These are phyloP conservation scores for Hypoxylon sp. DNA, from an alignment of 2,329 filamentous ascomycete genomes.

Conservation along the genomic window DNA sequence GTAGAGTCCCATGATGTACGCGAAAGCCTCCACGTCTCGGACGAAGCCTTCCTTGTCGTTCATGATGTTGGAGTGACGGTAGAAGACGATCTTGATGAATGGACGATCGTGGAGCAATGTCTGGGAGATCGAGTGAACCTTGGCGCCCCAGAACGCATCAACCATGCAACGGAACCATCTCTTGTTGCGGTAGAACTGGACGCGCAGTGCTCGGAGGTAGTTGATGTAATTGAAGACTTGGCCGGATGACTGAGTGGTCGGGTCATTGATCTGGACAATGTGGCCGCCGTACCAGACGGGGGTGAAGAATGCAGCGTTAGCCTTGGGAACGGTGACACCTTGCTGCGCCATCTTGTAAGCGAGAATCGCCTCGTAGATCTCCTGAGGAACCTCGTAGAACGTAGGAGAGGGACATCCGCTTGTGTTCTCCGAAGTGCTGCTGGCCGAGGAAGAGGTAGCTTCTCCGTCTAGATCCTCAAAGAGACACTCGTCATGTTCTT, in stretches of 20 bases:
- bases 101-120: not conserved
- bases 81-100: slow-evolving; percentile 14
- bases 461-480: no score
- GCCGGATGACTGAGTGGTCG: not conserved
- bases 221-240: not conserved
- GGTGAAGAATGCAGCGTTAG: not conserved
- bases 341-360: not conserved
- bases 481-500: no score
- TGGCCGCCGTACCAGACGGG: not conserved
- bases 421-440: no score
- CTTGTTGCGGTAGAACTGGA: slow-evolving; percentile 9
- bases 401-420: no score
- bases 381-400: not conserved
- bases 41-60: not conserved
- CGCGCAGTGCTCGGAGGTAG: not conserved
- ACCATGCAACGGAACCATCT: slow-evolving; percentile 10
- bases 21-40: slow-evolving; percentile 4
- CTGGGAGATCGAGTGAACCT: slow-evolving; percentile 3
- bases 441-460: no score
- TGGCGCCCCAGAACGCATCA: slow-evolving; percentile 12
- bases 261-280: not conserved
- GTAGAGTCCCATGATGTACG: slow-evolving; percentile 11
- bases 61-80: not conserved
- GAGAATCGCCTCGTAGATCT: not conserved
- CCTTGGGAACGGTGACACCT: not conserved